Conservation (phyloP, 805 yeast species). For the Metschnikowia similis region DNA sequence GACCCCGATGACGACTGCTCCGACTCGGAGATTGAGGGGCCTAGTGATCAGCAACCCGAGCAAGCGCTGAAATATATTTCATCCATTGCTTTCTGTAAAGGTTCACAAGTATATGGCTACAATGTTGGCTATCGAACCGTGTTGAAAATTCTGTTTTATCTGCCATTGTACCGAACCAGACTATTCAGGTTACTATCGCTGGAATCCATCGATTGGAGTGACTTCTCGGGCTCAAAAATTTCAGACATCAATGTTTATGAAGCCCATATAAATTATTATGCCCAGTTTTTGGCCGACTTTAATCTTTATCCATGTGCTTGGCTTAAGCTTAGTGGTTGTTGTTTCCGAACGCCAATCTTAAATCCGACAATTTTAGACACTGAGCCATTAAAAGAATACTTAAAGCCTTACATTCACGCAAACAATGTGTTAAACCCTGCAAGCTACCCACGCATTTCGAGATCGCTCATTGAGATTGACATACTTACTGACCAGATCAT, state of each 20-base stretch:
- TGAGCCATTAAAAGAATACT: conserved; percentile 13
- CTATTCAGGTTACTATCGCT: conserved; percentile 45
- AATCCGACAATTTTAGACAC: conserved; percentile 10
- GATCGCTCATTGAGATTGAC: conserved; percentile 70
- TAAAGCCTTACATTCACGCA: conserved; percentile 18
- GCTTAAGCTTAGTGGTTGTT: conserved; percentile 46
- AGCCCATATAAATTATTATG: conserved; percentile 68
- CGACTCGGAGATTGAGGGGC: conserved; percentile 7
- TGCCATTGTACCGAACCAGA: conserved; percentile 56
- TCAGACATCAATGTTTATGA: conserved; percentile 44
- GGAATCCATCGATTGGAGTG: conserved; percentile 10
- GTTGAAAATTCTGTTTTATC: conserved; percentile 63
- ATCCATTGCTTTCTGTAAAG: conserved; percentile 62
- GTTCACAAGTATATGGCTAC: conserved; percentile 81
- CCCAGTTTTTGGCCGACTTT: conserved; percentile 80
- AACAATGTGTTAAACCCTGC: conserved; percentile 28
- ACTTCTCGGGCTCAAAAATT: neutral
- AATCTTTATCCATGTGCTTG: conserved; percentile 84
- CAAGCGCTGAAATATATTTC: conserved; percentile 45
- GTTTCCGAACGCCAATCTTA: conserved; percentile 55
- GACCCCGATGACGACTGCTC: conserved; percentile 11
- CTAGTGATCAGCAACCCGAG: conserved; percentile 1
- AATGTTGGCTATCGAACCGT: conserved; percentile 59
- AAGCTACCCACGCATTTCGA: conserved; percentile 51
- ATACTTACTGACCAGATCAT: conserved; percentile 53